Percentiles rank a stretch among this genome's conserved stretches.
phyloP scores from a whole-genome alignment of 306 rosid species.

The Rosa multiflora region DNA sequence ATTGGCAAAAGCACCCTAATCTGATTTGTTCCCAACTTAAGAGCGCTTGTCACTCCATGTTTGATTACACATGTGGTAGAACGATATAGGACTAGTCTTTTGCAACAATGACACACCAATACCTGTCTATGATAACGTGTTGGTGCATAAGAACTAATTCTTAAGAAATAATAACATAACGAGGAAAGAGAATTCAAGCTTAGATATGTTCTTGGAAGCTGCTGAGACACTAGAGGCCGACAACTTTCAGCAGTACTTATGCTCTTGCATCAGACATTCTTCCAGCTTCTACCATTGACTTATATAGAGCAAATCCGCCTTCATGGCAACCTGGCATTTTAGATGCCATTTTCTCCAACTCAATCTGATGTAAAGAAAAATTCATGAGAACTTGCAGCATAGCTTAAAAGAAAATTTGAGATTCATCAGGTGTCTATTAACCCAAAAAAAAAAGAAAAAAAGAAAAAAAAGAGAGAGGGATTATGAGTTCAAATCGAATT shows the following conservation, averaged over 20 bases:
- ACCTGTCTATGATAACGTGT: background rate
- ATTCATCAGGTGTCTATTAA: background rate
- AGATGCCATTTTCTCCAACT: constrained; percentile 65
- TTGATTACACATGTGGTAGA: background rate
- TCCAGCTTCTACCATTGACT: constrained; percentile 62
- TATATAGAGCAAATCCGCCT: constrained; percentile 82
- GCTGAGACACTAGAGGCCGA: constrained; percentile 13
- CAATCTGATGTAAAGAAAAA: constrained; percentile 53
- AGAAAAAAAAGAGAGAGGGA: background rate
- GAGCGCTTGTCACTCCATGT: background rate
- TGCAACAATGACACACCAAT: background rate
- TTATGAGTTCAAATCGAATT: background rate
- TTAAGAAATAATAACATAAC: background rate
- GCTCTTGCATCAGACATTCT: constrained; percentile 39
- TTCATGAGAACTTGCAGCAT: constrained; percentile 25
- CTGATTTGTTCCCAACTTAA: background rate
- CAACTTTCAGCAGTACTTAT: constrained; percentile 16
- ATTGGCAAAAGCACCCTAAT: background rate
- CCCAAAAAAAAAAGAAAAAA: background rate
- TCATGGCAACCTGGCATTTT: constrained; percentile 96
- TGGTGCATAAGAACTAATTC: background rate
- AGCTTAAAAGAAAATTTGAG: constrained; percentile 9
- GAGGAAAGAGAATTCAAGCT: constrained; percentile 12
- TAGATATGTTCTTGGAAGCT: constrained; percentile 8
- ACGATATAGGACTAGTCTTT: background rate